Base-by-base conservation (phyloP, 2,329 filamentous ascomycete species). In the Hymenoscyphus scutula region DNA sequence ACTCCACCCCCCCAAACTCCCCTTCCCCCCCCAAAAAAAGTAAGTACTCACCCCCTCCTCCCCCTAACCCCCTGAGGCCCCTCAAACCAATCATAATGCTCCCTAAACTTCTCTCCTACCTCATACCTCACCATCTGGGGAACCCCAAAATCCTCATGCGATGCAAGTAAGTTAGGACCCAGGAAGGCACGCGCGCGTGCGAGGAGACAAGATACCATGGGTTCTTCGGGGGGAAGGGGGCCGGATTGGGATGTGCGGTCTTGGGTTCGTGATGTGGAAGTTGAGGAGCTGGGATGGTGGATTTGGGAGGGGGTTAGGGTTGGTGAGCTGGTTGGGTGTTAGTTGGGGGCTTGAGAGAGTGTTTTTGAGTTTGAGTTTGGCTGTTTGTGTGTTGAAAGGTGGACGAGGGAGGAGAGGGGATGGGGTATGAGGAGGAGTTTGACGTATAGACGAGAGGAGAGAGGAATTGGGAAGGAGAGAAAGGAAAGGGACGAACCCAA, bases 111-210 rank as follows among this genome's bases (percentile, higher is more conserved):
- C 51, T 67, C 37, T 4, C 59, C 63, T 11, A 48, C 30, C 3
- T 53, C 37, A 32, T 68, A 68, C n/a, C 54, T 61, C 6, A 68
- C 67, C 1, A 68, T 41, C 58, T 68, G 65, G 1, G 67, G 65
- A 1, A 58, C 63, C 7, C 62, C 65, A 56, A 66, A 64, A 29
- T 64, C 56, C 34, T 54, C 32, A 10, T 59, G 38, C 11, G 60
- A 30, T 10, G 30, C 13, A 53, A 63, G 59, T 29, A 62, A 59
- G 10, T 13, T 13, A 2, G 62, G 55, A 32, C 65, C 61, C 41
- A 67, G 61, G 30, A 65, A 68, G 1, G 59, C n/a, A 3, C 38
- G 57, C 0, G 65, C 53, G 7, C 67, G 64, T 0, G 38, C 5
- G 37, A 67, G 62, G 25, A 65, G 60, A 41, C 63, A 67, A 27